phyloP scores from a whole-genome alignment of 2,329 filamentous ascomycete species.

The Trichoderma koningiopsis region DNA sequence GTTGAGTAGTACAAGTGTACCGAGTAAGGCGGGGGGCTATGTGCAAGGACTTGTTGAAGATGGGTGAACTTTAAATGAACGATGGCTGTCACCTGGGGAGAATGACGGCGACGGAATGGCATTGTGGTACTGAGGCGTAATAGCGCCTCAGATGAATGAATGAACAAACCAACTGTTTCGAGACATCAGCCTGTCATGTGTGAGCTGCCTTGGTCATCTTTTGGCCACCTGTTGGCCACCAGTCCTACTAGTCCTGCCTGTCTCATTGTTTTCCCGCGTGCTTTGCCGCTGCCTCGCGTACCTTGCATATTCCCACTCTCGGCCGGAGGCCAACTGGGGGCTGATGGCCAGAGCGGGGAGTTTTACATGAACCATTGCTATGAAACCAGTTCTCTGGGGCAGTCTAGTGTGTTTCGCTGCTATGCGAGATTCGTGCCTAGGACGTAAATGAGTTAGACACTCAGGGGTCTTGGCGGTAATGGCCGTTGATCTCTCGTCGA shows the following conservation, averaged over 20 bases:
- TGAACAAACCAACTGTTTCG: neutral
- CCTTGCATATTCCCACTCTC: neutral
- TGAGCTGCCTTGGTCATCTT: neutral
- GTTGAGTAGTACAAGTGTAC: neutral
- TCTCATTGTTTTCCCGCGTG: neutral
- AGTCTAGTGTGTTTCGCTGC: neutral
- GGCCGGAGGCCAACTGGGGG: neutral
- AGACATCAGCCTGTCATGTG: neutral
- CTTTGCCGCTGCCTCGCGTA: neutral
- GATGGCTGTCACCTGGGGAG: neutral
- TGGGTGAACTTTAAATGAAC: neutral
- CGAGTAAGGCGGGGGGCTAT: neutral
- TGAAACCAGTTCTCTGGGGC: neutral
- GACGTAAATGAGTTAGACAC: neutral
- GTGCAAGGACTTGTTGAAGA: neutral
- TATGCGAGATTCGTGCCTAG: neutral
- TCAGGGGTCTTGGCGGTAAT: neutral
- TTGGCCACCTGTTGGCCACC: too few species aligned
- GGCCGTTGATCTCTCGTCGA: neutral
- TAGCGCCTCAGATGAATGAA: conserved; percentile 15
- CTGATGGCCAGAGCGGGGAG: neutral
- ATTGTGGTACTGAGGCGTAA: neutral
- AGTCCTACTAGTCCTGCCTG: neutral
- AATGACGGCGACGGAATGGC: neutral
- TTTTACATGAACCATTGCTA: neutral